Base-by-base conservation (phyloP, 768 basidiomycete genomes). In the Butyriboletus loyo region DNA sequence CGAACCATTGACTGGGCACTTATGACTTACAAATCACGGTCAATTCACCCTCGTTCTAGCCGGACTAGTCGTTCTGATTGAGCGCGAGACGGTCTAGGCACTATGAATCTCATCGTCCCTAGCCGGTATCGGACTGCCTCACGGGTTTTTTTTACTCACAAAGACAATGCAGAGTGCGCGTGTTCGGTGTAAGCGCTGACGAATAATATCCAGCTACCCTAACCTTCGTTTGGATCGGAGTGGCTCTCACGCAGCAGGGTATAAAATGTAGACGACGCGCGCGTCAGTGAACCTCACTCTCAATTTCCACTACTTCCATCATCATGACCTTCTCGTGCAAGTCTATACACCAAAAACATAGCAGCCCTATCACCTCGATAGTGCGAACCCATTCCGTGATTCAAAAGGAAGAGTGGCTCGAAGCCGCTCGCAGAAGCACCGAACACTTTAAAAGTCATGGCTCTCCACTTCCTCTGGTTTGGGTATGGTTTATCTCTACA, bases 351-450 rank as follows among this genome's bases (percentile, higher is more conserved):
- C 48, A 51, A 15, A 59, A 55, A 24, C 19, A 36, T 34, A 50
- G 49, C 42, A 54, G 65, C 17, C 51, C 64, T 15, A 36, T 51
- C 46, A 65, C 64, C 7, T 61, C 64, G 1, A 1, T 62, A 0
- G 25, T 49, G 22, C 62, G 59, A 24, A 0, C 58, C n/a, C 59
- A 58, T 14, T 17, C 52, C 9, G 22, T 50, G 11, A 60, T 59
- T 35, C 63, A 56, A 45, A 66, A 59, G 47, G 65, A 68, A 5
- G 61, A 63, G 25, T 69, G 68, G 68, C 61, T 69, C 46, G 50
- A 50, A 4, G 40, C 60, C 15, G 68, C 69, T 48, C 64, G 67
- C 24, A 55, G 59, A 32, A 71, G 68, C 32, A 69, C 68, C 0
- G 56, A 65, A 40, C 45, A 65, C n/a, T 67, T 71, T 43, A 69